A percentile compares a stretch with the other conserved stretches of the same genome.
These are phyloP conservation scores for Sungouiozyma intestinalis DNA, from an alignment of 805 yeast species.

Conservation along the genomic window DNA sequence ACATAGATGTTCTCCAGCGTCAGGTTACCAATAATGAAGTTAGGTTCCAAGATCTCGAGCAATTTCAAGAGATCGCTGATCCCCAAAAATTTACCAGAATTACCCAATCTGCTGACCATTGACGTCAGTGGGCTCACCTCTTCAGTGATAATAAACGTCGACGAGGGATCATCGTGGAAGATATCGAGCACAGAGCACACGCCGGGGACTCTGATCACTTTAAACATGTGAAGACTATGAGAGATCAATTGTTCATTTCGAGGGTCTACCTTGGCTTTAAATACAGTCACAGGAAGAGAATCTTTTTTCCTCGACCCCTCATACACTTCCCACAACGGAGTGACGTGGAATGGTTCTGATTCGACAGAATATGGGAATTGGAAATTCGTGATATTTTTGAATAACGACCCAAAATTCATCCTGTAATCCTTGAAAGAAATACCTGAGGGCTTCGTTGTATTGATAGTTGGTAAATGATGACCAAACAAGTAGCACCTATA, in stretches of 20 bases:
- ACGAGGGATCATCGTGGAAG: constrained; percentile 19
- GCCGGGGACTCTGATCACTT: constrained; percentile 25
- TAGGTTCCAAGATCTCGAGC: constrained; percentile 13
- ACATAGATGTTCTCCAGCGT: constrained; percentile 50
- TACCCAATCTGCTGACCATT: constrained; percentile 7
- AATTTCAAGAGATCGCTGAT: constrained; percentile 18
- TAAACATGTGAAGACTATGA: constrained; percentile 20
- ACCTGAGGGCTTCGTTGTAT: not conserved
- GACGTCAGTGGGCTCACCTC: constrained; percentile 15
- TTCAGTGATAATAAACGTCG: constrained; percentile 22
- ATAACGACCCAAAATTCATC: constrained; percentile 25
- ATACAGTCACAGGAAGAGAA: constrained; percentile 22
- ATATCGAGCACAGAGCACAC: constrained; percentile 21
- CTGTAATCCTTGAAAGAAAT: not conserved
- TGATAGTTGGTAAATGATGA: too few species aligned
- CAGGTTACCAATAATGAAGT: constrained; percentile 54
- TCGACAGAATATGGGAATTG: constrained; percentile 25
- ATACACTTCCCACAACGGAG: constrained; percentile 21
- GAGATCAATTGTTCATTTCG: constrained; percentile 10
- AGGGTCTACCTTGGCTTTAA: constrained; percentile 11
- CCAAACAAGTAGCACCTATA: too few species aligned
- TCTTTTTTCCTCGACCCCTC: constrained; percentile 21
- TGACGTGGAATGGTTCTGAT: constrained; percentile 13
- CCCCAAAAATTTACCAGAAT: constrained; percentile 17
- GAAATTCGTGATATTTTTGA: constrained; percentile 24